Evolutionary conservation across 768 basidiomycete genomes (phyloP), one percentile per base, ranked within the genome.

Genomic region (Leccinum aurantiacum): DNA sequence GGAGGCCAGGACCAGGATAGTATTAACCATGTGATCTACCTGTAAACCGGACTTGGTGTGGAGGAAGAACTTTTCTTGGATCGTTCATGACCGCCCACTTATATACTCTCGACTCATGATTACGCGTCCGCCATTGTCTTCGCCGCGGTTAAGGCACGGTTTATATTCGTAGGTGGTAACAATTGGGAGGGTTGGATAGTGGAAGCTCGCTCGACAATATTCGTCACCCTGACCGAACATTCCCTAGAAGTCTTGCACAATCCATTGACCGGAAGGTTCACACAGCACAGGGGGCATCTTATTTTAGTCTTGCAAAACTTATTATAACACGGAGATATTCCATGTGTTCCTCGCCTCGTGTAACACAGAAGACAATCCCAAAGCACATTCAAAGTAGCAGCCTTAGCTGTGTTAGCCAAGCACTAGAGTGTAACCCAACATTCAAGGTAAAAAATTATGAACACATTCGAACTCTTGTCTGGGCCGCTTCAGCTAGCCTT

Each of bases 401-500:
- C 8, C 38, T 29, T 27, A 9, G 15, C 19, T 54, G 54, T 14
- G 6, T 6, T 3, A 29, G 8, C 38, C 10, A 13, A 53, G 52
- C 22, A 10, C 33, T 35, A 35, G 33, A 35, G 19, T 19, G 52
- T 24, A 24, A 27, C 11, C n/a, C n/a, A 15, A 44, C 13, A 14
- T 44, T 44, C 33, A 13, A 35, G 6, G 33, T 14, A 14, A 15
- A 37, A 11, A 31, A 29, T 14, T 17, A 29, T 35, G 27, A 8
- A 56, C 9, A 2, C n/a, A 37, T 27, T 38, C 24, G 11, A 22
- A 27, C 19, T 56, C 31, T 33, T 0, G 33, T 14, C 31, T 33
- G 31, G 5, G 33, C 33, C 13, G 13, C 33, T 35, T 35, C 13
- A 35, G 33, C 33, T 14, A 35, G 33, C 57, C 24, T 64, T 68